Evolutionary conservation across 352 stramenopile genomes (phyloP).

Genomic region (Blastocystis sp.): DNA sequence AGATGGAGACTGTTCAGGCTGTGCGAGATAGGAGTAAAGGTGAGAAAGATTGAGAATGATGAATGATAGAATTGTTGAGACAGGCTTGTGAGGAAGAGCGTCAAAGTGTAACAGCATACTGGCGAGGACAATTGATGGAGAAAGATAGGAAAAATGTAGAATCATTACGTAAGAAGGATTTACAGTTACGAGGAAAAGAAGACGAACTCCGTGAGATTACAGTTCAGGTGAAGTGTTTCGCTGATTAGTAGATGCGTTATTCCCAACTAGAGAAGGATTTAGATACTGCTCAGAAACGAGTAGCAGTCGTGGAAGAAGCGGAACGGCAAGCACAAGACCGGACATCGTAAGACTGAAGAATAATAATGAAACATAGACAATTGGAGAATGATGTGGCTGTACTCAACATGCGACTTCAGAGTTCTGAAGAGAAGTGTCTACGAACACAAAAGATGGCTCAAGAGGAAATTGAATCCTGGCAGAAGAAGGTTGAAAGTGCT

Average conservation of each 20-base stretch:
- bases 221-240: neutral
- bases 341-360: neutral
- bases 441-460: neutral
- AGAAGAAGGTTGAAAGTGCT: neutral
- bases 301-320: neutral
- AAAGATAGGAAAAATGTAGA: conserved; percentile 2
- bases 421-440: neutral
- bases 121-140: neutral
- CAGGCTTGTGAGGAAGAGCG: neutral
- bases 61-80: neutral
- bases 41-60: neutral
- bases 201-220: neutral
- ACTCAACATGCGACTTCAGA: neutral
- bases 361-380: neutral
- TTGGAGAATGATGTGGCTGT: neutral
- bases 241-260: neutral
- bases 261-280: neutral
- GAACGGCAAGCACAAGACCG: neutral
- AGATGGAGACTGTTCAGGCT: neutral
- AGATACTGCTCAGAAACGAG: neutral
- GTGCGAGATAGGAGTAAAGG: neutral
- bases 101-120: neutral
- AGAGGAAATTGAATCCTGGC: neutral
- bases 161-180: neutral
- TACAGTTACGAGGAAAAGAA: neutral